These are phyloP conservation scores for Maudiozyma saulgeensis DNA, from an alignment of 805 yeast genomes.

Conservation along the genomic window DNA sequence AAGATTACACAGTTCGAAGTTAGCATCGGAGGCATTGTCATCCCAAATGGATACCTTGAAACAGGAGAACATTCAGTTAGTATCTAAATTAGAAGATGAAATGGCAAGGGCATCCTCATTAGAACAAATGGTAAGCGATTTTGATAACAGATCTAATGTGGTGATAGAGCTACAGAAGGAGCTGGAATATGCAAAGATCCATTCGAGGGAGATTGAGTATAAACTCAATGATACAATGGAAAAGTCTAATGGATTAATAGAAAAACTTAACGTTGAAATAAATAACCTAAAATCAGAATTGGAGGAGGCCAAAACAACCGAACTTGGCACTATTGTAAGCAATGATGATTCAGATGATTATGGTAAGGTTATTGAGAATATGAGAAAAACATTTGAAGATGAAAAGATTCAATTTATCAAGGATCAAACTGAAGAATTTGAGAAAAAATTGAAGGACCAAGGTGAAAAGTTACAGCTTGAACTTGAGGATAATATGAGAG, in stretches of 20 bases:
- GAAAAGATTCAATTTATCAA: constrained; percentile 19
- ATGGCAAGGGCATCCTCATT: neutral
- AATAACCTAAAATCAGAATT: constrained; percentile 16
- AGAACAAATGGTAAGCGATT: neutral
- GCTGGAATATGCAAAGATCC: constrained; percentile 12
- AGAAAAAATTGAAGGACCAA: constrained; percentile 13
- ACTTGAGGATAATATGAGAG: too few relatives aligned
- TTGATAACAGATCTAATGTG: neutral
- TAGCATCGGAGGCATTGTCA: constrained; percentile 33
- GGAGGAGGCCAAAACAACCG: constrained; percentile 12
- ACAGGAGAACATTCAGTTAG: constrained; percentile 30
- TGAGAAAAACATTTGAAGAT: constrained; percentile 22
- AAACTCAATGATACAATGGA: constrained; percentile 7
- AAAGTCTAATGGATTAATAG: constrained; percentile 4
- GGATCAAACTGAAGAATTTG: constrained; percentile 17
- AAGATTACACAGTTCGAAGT: constrained; percentile 22
- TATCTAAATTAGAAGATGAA: constrained; percentile 8
- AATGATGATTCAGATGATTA: constrained; percentile 20
- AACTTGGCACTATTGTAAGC: constrained; percentile 11
- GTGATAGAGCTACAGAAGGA: constrained; percentile 7
- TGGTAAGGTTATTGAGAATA: constrained; percentile 17
- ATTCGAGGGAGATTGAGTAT: constrained; percentile 14
- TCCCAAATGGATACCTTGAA: constrained; percentile 27
- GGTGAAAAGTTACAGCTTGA: constrained; percentile 9
- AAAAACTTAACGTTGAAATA: constrained; percentile 7